phyloP scores from a whole-genome alignment of 2,329 filamentous ascomycete species.

The Aureobasidium mangrovei region DNA sequence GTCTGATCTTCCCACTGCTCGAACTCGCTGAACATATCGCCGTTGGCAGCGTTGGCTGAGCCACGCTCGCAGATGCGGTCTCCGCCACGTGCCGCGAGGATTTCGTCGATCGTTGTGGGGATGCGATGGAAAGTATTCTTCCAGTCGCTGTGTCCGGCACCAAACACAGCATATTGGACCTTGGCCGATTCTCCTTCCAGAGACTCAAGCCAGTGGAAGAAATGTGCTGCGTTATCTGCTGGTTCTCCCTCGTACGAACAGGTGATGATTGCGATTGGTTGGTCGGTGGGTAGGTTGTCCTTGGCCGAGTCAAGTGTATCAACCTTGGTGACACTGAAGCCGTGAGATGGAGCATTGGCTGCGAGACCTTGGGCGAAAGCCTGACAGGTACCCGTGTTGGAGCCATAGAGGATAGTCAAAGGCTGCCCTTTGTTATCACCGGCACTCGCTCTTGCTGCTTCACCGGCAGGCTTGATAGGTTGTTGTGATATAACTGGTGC shows the following conservation, averaged over 20 bases:
- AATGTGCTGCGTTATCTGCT: conserved; percentile 61
- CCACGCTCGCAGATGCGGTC: conserved; percentile 43
- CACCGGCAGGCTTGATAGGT: background rate
- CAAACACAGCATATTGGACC: conserved; percentile 60
- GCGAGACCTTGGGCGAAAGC: conserved; percentile 56
- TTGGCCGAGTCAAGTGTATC: conserved; percentile 54
- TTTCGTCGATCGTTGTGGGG: conserved; percentile 52
- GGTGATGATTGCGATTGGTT: conserved; percentile 58
- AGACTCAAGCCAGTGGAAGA: conserved; percentile 56
- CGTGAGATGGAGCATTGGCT: conserved; percentile 48
- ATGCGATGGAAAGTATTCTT: conserved; percentile 56
- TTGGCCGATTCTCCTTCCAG: conserved; percentile 41
- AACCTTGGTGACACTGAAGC: conserved; percentile 47
- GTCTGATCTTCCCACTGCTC: conserved; percentile 57
- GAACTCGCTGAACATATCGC: conserved; percentile 61
- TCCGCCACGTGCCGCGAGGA: conserved; percentile 45
- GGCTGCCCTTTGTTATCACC: conserved; percentile 28
- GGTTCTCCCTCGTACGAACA: conserved; percentile 68
- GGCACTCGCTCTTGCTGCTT: background rate
- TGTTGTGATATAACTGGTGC: conserved; percentile 2
- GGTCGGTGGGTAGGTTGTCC: conserved; percentile 49
- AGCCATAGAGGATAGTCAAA: conserved; percentile 63
- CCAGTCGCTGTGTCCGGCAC: conserved; percentile 55
- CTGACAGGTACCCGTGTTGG: conserved; percentile 68
- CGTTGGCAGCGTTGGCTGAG: conserved; percentile 50